Conservation (phyloP, 345 rosid species). For the Moricandia arvensis region DNA sequence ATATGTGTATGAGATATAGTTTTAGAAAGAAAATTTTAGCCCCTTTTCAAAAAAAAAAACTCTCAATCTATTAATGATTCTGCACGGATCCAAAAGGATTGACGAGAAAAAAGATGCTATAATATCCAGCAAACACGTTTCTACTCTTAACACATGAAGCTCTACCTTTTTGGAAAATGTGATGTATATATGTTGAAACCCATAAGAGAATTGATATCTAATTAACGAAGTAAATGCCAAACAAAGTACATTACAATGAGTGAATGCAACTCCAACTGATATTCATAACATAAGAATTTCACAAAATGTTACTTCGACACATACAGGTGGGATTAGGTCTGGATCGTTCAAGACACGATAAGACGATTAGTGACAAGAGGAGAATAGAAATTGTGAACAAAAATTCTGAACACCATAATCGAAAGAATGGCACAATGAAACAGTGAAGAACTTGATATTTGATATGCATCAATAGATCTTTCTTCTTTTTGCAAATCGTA, state of each 20-base stretch:
- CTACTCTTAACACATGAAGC: background rate
- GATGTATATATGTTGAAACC: background rate
- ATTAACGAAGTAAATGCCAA: no score
- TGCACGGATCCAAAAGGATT: background rate
- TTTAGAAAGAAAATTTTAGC: no score
- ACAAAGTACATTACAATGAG: no score
- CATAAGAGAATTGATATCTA: background rate
- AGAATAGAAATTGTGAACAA: background rate
- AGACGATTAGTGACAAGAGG: background rate
- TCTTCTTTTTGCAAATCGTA: background rate
- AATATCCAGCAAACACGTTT: background rate
- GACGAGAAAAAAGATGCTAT: background rate
- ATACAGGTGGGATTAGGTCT: background rate
- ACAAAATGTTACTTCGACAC: background rate
- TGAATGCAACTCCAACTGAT: no score
- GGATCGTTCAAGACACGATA: background rate
- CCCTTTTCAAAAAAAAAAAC: no score
- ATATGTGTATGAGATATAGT: background rate
- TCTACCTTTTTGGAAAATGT: background rate
- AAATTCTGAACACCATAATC: background rate
- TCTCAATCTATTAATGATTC: background rate
- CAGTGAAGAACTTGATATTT: background rate
- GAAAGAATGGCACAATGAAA: background rate
- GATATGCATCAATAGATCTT: background rate
- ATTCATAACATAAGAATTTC: background rate